Base-by-base conservation (phyloP, 352 stramenopile genomes). In the Elongisporangium senticosum region DNA sequence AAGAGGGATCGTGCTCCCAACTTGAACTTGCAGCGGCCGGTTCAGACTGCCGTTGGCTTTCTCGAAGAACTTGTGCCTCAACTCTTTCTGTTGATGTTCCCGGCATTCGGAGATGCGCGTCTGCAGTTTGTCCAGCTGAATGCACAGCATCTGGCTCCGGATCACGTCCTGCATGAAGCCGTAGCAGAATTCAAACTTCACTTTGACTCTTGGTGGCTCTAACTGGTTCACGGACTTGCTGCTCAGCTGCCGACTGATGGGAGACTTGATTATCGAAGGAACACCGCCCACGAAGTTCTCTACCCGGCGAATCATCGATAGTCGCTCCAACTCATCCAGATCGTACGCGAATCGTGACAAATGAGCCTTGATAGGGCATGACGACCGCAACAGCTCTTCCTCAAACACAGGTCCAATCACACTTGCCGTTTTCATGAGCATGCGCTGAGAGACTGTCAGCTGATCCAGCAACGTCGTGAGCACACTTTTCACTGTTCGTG, bases 351-450 rank as follows among this genome's bases (percentile, higher is more conserved):
- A 91, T 6, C 72, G 77, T 43, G 65, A 71, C n/a, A 90, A 58
- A 55, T 93, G 78, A 1, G 77, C 81, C 48, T 77, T 73, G 58
- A 95, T 93, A 3, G 82, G 86, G 24, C 80, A 88, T 47, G 84
- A 68, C 11, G 67, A 76, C 13, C 81, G 77, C 19, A 95, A 68
- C 11, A 83, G 68, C 37, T 93, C 81, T 49, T 86, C 72, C 53
- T 95, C 86, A 67, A 95, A 95, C 7, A 74, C 62, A 4, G 78
- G 67, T 7, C 82, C 86, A 24, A 95, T 87, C 20, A 88, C 78
- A 51, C 83, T 95, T 7, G 86, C 86, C 11, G 86, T 95, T 62
- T 95, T 95, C 74, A 95, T 83, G 14, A 95, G 69, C 80, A 93
- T 93, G 24, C 79, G 76, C 61, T 95, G 86, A 7, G 82, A 93